Percentiles rank a stretch among this genome's conserved stretches.
Conservation (phyloP, 176 grass and related monocot species). For the Oryza australiensis region DNA sequence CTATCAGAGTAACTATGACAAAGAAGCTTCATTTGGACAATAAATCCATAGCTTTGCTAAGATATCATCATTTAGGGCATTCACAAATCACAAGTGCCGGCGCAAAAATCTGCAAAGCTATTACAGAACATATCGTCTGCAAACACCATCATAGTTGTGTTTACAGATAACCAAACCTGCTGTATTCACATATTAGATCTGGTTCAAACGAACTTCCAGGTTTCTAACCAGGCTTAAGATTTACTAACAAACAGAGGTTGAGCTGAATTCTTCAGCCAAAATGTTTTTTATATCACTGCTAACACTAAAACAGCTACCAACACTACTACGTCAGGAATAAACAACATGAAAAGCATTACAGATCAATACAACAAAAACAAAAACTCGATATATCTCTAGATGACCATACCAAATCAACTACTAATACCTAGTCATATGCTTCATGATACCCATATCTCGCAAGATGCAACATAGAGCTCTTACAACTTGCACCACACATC, state of each 20-base stretch:
- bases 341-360: background rate
- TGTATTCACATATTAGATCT: background rate
- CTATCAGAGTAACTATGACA: conserved; percentile 68
- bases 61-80: conserved; percentile 42
- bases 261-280: background rate
- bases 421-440: background rate
- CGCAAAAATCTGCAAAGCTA: background rate
- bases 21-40: conserved; percentile 42
- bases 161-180: background rate
- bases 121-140: background rate
- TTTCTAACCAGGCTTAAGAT: background rate
- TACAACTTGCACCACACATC: background rate
- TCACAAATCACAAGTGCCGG: background rate
- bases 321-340: background rate
- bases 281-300: too few relatives aligned
- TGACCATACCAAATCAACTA: background rate
- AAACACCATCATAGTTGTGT: background rate
- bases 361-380: background rate
- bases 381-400: background rate
- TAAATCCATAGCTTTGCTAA: conserved; percentile 44
- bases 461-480: background rate
- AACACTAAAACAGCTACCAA: background rate
- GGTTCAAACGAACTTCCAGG: background rate
- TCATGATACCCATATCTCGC: background rate
- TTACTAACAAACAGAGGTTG: background rate